Conservation (phyloP, 1,284 basidiomycete species). For the Papiliotrema flavescens region DNA sequence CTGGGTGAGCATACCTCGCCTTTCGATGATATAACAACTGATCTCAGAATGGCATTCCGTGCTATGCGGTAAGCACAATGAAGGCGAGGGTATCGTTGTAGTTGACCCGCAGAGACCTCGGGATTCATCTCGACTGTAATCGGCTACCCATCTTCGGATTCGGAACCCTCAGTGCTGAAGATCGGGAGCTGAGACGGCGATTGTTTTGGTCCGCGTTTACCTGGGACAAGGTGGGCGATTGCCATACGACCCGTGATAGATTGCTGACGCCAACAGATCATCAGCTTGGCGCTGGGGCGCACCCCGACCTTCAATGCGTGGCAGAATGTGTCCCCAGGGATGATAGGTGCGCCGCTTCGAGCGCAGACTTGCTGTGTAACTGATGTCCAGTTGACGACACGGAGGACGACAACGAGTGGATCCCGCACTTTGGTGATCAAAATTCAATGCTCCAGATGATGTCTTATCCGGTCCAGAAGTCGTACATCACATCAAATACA, state of each 20-base stretch:
- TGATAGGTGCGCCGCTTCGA: constrained; percentile 1
- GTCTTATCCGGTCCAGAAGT: constrained; percentile 8
- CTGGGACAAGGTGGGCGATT: constrained; percentile 13
- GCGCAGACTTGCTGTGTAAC: too few species aligned
- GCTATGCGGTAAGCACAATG: constrained; percentile 7
- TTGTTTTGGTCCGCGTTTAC: constrained; percentile 16
- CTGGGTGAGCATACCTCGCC: constrained; percentile 6
- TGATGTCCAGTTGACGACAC: constrained; percentile 7
- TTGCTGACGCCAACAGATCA: constrained; percentile 1
- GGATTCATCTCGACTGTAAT: constrained; percentile 13
- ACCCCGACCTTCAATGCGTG: constrained; percentile 17
- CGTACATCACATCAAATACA: constrained; percentile 6
- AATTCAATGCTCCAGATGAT: constrained; percentile 3
- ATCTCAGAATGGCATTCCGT: constrained; percentile 9
- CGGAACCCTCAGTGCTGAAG: constrained; percentile 11
- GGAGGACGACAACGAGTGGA: constrained; percentile 14
- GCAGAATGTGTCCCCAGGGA: constrained; percentile 15
- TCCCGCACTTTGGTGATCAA: constrained; percentile 7
- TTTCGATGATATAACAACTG: neutral
- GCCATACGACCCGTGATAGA: neutral
- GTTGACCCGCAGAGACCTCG: constrained; percentile 10
- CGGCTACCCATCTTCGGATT: constrained; percentile 17
- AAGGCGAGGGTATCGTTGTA: neutral
- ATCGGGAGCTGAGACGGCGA: constrained; percentile 12
- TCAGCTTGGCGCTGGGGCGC: constrained; percentile 11